Evolutionary conservation across 345 rosid genomes (phyloP), one percentile per base, ranked within the genome.

Genomic region (Stellera chamaejasme): DNA sequence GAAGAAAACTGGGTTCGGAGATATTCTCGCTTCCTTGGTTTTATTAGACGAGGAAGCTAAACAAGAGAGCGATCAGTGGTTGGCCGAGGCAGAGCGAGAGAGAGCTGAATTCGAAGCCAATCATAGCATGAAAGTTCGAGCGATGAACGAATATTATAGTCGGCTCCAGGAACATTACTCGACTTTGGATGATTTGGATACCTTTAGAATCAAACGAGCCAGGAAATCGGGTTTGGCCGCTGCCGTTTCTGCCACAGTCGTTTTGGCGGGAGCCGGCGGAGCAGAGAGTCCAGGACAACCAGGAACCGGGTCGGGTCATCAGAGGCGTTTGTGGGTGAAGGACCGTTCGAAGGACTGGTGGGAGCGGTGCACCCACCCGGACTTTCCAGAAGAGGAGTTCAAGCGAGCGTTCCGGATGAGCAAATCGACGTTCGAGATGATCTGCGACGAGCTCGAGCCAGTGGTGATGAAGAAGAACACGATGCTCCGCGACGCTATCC

Each of bases 331-430:
- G 43, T 90, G 97, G 97, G 97, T 87, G 45, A 90, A 90, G 55
- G 88, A 84, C 52, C 67, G 97, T 62, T 79, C 90, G 0, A 84
- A 87, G 42, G 96, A 82, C 48, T 90, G 96, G 97, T 90, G 97
- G 96, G 93, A 87, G 16, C 45, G 73, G 43, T 77, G 84, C 3
- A 82, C 65, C 70, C 76, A 62, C 26, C 83, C 78, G 7, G 88
- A 82, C 56, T 84, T 76, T 12, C 83, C 93, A 0, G 90, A 82
- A 11, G 86, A 81, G 13, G 86, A 87, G 60, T 90, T 90, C 70
- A 70, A 74, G 55, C 76, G 71, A 13, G 86, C 75, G 48, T 87
- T 90, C 53, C 69, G 93, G 56, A 90, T 87, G 97, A 82, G 96
- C 54, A 83, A 76, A 50, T 74, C 85, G 3, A 90, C 97, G 46